These are phyloP conservation scores for Sclerotinia glacialis DNA, from an alignment of 2,329 filamentous ascomycete genomes.

Conservation along the genomic window DNA sequence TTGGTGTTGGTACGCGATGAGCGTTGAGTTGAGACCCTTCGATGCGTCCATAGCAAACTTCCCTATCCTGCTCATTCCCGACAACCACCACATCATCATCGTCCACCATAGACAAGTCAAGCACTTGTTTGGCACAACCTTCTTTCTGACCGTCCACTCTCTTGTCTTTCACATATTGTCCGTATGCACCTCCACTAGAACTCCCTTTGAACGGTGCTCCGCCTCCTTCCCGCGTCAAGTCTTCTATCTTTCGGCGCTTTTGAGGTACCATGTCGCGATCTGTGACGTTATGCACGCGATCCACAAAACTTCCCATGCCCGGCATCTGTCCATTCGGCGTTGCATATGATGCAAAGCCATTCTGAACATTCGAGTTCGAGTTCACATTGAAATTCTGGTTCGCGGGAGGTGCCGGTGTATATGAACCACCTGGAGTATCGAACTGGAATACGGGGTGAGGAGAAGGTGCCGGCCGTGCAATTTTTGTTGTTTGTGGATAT, in stretches of 20 bases:
- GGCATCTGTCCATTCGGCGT: constrained; percentile 25
- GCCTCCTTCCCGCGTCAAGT: constrained; percentile 44
- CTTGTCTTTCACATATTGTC: constrained; percentile 64
- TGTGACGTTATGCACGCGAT: constrained; percentile 72
- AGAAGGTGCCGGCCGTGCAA: constrained; percentile 22
- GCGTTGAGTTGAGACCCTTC: constrained; percentile 66
- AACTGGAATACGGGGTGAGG: constrained; percentile 36
- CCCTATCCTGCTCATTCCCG: constrained; percentile 60
- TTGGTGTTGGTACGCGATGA: constrained; percentile 65
- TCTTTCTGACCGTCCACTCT: constrained; percentile 46
- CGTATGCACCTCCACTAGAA: constrained; percentile 58
- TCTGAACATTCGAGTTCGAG: constrained; percentile 1
- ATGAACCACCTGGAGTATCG: constrained; percentile 33
- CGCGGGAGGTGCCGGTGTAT: constrained; percentile 16
- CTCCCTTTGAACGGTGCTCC: constrained; percentile 47
- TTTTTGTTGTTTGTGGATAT: constrained; percentile 19
- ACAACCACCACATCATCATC: constrained; percentile 60
- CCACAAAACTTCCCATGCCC: constrained; percentile 63
- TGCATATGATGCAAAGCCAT: constrained; percentile 30
- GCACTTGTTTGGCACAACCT: constrained; percentile 39
- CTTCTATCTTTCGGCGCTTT: constrained; percentile 62
- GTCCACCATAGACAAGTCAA: constrained; percentile 47
- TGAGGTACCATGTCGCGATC: constrained; percentile 59
- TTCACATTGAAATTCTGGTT: neutral
- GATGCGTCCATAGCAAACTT: constrained; percentile 79